Base-by-base conservation (phyloP, 305 asterid species). In the Ruellia speciosa region DNA sequence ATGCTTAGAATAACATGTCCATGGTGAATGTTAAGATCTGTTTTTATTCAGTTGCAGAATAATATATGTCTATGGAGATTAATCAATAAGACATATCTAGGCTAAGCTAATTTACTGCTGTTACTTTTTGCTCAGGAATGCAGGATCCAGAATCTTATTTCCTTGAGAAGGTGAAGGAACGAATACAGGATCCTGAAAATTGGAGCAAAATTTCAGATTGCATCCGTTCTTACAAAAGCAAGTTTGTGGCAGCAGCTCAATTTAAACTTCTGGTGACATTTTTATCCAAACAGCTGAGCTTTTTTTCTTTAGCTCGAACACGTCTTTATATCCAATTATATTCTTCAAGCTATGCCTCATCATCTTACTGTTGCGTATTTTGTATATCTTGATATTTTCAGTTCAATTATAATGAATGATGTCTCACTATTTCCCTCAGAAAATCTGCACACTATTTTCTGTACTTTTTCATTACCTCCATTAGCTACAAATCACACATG, bases 161-260 rank as follows among this genome's bases (percentile, higher is more conserved):
- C 68, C 72, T 73, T 55, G 88, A 83, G 70, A 85, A 82, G 75
- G 82, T 93, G 74, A 85, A 76, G 77, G 96, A 82, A 72, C 77
- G 82, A 67, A 65, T 88, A 59, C 80, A 66, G 58, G 81, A 74
- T 59, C 69, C 86, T 74, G 90, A 72, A 62, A 70, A 65, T 60
- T 81, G 68, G 64, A 77, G 75, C 65, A 85, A 82, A 66, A 71
- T 88, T 74, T 69, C 76, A 76, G 94, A 79, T 79, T 88, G 96
- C 68, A 77, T 86, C 58, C 81, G 77, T 66, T 75, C 83, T 59
- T 88, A 76, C 63, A 66, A 62, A 66, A 73, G 66, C 76, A 86
- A 86, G 57, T 68, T 74, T 58, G 76, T 78, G 64, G 62, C 94
- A 41, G 79, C 81, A 28, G 48, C 77, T 56, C 89, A 88, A 51